These are phyloP conservation scores for Salix brachista DNA, from an alignment of 345 rosid genomes.

Conservation along the genomic window DNA sequence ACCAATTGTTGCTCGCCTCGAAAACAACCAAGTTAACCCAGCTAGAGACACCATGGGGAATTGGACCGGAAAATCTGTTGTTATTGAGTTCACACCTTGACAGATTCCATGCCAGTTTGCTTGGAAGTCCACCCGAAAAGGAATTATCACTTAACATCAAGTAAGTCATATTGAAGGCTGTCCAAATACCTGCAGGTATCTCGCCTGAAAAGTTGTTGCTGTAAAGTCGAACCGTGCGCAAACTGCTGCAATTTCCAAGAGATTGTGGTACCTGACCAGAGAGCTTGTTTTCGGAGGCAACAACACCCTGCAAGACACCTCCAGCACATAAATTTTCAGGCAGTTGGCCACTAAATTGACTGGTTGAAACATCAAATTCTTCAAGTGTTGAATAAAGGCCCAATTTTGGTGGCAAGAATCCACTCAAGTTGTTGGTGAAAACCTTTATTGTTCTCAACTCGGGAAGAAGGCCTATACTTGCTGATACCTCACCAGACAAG, in stretches of 20 bases:
- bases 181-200: slow-evolving; percentile 72
- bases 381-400: slow-evolving; percentile 65
- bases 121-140: slow-evolving; percentile 66
- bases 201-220: slow-evolving; percentile 71
- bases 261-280: slow-evolving; percentile 61
- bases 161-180: slow-evolving; percentile 39
- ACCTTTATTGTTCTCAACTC: slow-evolving; percentile 31
- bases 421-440: slow-evolving; percentile 57
- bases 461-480: slow-evolving; percentile 51
- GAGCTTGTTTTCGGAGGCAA: slow-evolving; percentile 58
- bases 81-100: slow-evolving; percentile 61
- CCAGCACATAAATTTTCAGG: slow-evolving; percentile 67
- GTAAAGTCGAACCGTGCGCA: slow-evolving; percentile 59
- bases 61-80: slow-evolving; percentile 69
- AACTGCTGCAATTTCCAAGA: slow-evolving; percentile 52
- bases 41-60: slow-evolving; percentile 44
- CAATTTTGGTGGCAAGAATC: slow-evolving; percentile 60
- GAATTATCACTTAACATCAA: slow-evolving; percentile 57
- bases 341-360: slow-evolving; percentile 57
- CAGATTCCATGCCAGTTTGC: slow-evolving; percentile 53
- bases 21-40: slow-evolving; percentile 57
- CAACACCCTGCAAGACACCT: slow-evolving; percentile 55
- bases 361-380: slow-evolving; percentile 53
- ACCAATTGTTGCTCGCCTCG: slow-evolving; percentile 59
- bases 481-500: slow-evolving; percentile 59